phyloP scores from a whole-genome alignment of 2,329 filamentous ascomycete genomes.

The Colletotrichum chlorophyti region DNA sequence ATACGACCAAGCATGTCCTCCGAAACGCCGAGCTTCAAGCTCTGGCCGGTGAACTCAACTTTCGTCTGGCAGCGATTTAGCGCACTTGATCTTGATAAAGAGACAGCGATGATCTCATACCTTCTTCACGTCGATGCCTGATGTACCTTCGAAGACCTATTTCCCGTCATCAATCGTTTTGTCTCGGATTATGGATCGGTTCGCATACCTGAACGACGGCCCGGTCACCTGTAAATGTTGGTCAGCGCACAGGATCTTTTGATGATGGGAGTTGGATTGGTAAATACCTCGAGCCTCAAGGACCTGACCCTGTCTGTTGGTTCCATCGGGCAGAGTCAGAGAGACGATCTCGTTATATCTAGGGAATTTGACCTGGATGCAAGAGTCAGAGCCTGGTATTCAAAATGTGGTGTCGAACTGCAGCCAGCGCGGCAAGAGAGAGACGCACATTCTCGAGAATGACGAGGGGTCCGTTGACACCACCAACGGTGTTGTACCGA shows the following conservation, averaged over 20 bases:
- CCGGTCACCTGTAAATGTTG: conserved; percentile 71
- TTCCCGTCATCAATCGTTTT: conserved; percentile 36
- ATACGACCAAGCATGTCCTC: conserved; percentile 99
- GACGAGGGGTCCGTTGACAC: conserved; percentile 97
- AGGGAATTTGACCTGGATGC: conserved; percentile 90
- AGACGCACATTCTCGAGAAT: conserved; percentile 89
- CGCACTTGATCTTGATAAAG: conserved; percentile 1
- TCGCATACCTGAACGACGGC: conserved; percentile 87
- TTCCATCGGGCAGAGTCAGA: conserved; percentile 93
- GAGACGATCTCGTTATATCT: conserved; percentile 98
- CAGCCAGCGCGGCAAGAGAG: conserved; percentile 15
- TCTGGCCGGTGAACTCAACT: conserved; percentile 97
- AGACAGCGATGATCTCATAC: conserved; percentile 51
- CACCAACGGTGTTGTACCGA: conserved; percentile 97
- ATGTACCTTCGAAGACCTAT: conserved; percentile 95
- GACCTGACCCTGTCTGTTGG: conserved; percentile 92
- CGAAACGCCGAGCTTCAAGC: conserved; percentile 96
- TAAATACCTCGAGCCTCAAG: conserved; percentile 90
- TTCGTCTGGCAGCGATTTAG: conserved; percentile 70
- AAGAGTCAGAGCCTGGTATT: not conserved
- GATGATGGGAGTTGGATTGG: conserved; percentile 27
- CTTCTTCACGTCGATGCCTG: conserved; percentile 99
- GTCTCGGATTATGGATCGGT: conserved; percentile 11
- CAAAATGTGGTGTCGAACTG: conserved; percentile 16
- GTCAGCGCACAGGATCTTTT: conserved; percentile 31